These are phyloP conservation scores for Aspergillus kassunensis DNA, from an alignment of 495 filamentous ascomycete genomes.

Conservation along the genomic window DNA sequence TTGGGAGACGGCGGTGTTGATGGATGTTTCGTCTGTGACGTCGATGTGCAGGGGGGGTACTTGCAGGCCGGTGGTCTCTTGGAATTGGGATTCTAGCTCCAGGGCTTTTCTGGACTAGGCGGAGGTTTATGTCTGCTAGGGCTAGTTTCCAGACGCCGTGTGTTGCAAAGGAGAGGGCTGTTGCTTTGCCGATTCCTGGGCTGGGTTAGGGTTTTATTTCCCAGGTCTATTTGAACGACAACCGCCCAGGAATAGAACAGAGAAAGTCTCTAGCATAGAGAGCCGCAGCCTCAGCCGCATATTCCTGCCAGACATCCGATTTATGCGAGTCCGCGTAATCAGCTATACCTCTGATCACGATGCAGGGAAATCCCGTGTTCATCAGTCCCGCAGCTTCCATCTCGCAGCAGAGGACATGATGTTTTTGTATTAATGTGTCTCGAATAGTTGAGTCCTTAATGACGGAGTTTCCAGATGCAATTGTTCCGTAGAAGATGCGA, in stretches of 20 bases:
- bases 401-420: constrained; percentile 31
- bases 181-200: constrained; percentile 9
- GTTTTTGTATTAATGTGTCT: constrained; percentile 14
- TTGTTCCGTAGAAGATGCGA: constrained; percentile 23
- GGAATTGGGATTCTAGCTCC: background rate
- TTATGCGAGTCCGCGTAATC: constrained; percentile 43
- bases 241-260: no score
- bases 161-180: background rate
- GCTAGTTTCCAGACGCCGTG: background rate
- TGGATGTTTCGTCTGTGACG: constrained; percentile 5
- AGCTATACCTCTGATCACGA: constrained; percentile 39
- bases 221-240: no score
- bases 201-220: no score
- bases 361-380: constrained; percentile 31
- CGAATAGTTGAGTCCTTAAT: constrained; percentile 19
- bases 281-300: constrained; percentile 34
- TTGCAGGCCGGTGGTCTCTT: background rate
- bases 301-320: constrained; percentile 34
- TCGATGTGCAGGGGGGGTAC: background rate
- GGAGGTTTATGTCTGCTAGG: background rate
- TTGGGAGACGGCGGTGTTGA: background rate
- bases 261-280: constrained; percentile 25
- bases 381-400: constrained; percentile 46
- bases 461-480: constrained; percentile 27
- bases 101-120: background rate